Evolutionary conservation across 2,329 filamentous ascomycete species (phyloP).

Genomic region (Blastomyces percursus): DNA sequence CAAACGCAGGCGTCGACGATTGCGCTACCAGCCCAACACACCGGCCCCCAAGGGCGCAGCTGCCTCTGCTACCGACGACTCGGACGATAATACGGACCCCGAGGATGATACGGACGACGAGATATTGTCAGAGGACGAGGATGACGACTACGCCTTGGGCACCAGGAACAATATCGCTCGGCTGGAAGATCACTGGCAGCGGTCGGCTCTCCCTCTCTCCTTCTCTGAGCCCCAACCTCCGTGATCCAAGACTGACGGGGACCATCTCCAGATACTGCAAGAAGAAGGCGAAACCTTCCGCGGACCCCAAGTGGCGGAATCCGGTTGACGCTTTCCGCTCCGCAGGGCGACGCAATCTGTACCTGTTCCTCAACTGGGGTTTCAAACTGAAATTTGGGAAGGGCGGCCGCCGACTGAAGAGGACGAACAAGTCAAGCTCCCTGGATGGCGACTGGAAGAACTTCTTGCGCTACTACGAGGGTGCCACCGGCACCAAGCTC

Average conservation of each 20-base stretch:
- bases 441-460: constrained; percentile 19
- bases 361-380: constrained; percentile 18
- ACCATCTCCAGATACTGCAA: too few relatives aligned
- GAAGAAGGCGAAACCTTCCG: too few relatives aligned
- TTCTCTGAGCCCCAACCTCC: constrained; percentile 1
- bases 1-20: constrained; percentile 4
- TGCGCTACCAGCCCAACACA: constrained; percentile 2
- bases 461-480: constrained; percentile 16
- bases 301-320: too few relatives aligned
- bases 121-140: constrained; percentile 3
- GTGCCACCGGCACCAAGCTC: constrained; percentile 12
- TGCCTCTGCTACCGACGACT: background rate
- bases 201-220: background rate
- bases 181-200: constrained; percentile 1
- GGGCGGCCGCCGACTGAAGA: constrained; percentile 11
- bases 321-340: too few relatives aligned
- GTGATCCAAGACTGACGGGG: constrained; percentile 1
- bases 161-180: background rate
- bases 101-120: constrained; percentile 3
- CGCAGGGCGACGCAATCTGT: constrained; percentile 14
- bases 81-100: background rate
- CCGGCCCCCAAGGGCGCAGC: background rate
- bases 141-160: constrained; percentile 1
- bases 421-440: constrained; percentile 11
- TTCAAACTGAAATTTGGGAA: constrained; percentile 15